A percentile compares a stretch with the other conserved stretches of the same genome.
Conservation (phyloP, 257 asterid species). For the Solanum stenotomum region DNA sequence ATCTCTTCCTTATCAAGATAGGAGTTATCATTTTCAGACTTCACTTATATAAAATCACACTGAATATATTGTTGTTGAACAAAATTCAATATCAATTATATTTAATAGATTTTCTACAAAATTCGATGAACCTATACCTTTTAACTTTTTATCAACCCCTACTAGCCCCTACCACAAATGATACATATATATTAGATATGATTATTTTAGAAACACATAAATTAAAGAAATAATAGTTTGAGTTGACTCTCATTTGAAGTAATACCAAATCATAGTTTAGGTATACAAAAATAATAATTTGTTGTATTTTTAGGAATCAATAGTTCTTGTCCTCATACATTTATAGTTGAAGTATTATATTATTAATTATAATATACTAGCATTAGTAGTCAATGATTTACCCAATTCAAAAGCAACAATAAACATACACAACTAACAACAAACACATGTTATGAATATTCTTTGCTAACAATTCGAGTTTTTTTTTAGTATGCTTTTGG, state of each 20-base stretch:
- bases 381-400: slow-evolving; percentile 8
- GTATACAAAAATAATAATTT: background rate
- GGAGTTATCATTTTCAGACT: too few species aligned
- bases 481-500: background rate
- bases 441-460: background rate
- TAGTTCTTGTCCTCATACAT: background rate
- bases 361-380: background rate
- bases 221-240: background rate
- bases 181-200: background rate
- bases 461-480: background rate
- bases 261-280: background rate
- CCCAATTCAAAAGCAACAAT: background rate
- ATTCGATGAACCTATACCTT: background rate
- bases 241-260: background rate
- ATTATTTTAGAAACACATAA: background rate
- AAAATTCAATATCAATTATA: background rate
- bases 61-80: background rate
- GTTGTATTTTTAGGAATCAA: background rate
- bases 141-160: background rate
- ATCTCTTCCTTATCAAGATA: background rate
- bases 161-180: background rate
- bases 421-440: slow-evolving; percentile 1
- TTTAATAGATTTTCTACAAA: background rate
- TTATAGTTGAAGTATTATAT: background rate
- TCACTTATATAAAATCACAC: background rate